These are phyloP conservation scores for Lactarius trivialis DNA, from an alignment of 768 basidiomycete species.

Conservation along the genomic window DNA sequence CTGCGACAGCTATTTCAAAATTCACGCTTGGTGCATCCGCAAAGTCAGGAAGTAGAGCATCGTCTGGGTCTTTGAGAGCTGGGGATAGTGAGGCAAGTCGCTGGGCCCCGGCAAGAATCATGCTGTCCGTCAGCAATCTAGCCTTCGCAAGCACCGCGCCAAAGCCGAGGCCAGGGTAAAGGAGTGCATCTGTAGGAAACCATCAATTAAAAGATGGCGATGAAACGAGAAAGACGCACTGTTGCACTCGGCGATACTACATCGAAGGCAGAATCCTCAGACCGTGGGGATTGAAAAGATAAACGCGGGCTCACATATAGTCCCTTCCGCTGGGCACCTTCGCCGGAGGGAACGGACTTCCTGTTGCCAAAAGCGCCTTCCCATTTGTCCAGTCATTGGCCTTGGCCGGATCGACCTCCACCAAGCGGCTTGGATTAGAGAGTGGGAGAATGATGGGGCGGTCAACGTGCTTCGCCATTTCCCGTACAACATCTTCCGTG, in stretches of 20 bases:
- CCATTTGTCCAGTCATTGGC: constrained; percentile 75
- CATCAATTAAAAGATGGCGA: background rate
- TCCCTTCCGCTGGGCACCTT: constrained; percentile 59
- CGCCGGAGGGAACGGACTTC: constrained; percentile 75
- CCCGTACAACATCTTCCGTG: constrained; percentile 59
- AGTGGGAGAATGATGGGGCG: constrained; percentile 81
- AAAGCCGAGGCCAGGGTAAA: constrained; percentile 82
- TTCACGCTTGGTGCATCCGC: constrained; percentile 66
- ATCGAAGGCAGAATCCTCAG: constrained; percentile 1
- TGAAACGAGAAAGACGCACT: constrained; percentile 33
- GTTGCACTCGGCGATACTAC: constrained; percentile 68
- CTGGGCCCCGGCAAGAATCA: constrained; percentile 78
- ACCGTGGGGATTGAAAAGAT: background rate
- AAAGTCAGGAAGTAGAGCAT: constrained; percentile 71
- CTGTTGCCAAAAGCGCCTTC: constrained; percentile 74
- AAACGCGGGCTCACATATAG: constrained; percentile 45
- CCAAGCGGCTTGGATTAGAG: constrained; percentile 71
- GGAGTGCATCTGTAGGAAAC: constrained; percentile 49
- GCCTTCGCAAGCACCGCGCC: constrained; percentile 69
- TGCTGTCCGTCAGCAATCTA: constrained; percentile 63
- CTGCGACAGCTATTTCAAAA: constrained; percentile 75
- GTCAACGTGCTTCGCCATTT: constrained; percentile 62
- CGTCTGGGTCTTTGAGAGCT: constrained; percentile 61
- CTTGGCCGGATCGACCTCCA: constrained; percentile 68
- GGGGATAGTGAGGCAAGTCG: constrained; percentile 74